Conservation (phyloP, 2,329 filamentous ascomycete species). For the Blastomyces emzantsi region DNA sequence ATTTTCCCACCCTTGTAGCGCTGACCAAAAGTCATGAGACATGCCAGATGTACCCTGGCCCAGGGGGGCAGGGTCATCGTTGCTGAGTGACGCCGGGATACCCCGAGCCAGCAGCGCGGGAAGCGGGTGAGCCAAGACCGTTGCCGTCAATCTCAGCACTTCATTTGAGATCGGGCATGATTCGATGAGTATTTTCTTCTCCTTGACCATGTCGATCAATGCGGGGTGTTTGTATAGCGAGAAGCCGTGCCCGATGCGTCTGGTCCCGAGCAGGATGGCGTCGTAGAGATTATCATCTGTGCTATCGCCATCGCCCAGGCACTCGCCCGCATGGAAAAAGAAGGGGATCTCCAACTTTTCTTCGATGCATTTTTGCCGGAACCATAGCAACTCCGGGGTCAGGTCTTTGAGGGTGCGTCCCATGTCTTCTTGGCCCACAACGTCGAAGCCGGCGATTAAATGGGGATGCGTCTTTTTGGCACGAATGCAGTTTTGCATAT, state of each 20-base stretch:
- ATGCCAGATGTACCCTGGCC: conserved; percentile 74
- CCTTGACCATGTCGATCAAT: conserved; percentile 77
- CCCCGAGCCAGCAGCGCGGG: conserved; percentile 75
- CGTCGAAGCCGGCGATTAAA: conserved; percentile 58
- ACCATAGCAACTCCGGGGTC: conserved; percentile 84
- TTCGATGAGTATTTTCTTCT: conserved; percentile 80
- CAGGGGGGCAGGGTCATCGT: conserved; percentile 83
- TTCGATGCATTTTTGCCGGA: conserved; percentile 72
- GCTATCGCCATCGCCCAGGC: conserved; percentile 67
- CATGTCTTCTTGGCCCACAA: conserved; percentile 79
- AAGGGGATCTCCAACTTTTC: conserved; percentile 78
- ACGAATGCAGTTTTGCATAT: conserved; percentile 77
- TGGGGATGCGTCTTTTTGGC: conserved; percentile 53
- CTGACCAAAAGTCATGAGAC: conserved; percentile 92
- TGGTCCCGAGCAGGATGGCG: conserved; percentile 73
- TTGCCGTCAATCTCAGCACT: conserved; percentile 67
- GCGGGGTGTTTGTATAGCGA: conserved; percentile 87
- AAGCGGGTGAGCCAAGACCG: conserved; percentile 65
- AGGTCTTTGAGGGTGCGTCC: conserved; percentile 68
- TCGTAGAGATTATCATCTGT: conserved; percentile 84
- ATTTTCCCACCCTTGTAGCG: conserved; percentile 84
- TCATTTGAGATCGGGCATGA: conserved; percentile 92
- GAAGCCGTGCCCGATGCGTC: conserved; percentile 83
- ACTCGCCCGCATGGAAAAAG: conserved; percentile 93
- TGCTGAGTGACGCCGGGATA: conserved; percentile 73